Evolutionary conservation across 2,329 filamentous ascomycete species (phyloP), one percentile per base, ranked within the genome.

Genomic region (Penicillium occitanis): DNA sequence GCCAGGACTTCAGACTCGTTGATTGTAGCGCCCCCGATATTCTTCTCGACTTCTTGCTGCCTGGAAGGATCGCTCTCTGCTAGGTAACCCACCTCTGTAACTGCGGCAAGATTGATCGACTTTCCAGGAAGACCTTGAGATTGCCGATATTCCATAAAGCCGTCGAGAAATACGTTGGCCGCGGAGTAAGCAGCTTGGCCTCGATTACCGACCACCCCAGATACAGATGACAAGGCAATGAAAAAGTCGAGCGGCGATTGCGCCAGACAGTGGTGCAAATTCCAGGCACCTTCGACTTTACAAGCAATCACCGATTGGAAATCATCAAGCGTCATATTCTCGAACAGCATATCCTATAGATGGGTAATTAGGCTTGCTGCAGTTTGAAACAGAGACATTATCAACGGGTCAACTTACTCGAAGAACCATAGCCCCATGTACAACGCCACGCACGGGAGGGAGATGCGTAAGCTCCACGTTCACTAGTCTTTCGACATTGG

Each of bases 1-100:
- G 85, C 84, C 0, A 86, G 74, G 0, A 87, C 83, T 73, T 88
- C 85, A 6, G 80, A 79, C 70, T 84, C 85, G 69, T 58, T 50
- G 35, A 66, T 44, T 14, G 67, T 70, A 58, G 66, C 68, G 11
- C 62, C 63, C 11, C 70, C 71, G 17, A 73, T 71, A 62, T 74
- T 72, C 44, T 73, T 73, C 5, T 70, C 57, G 6, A 72, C 69
- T 59, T 73, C 72, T 58, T 72, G 65, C 13, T 66, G 70, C 5
- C 70, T 68, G 33, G 65, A 44, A 7, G 33, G 61, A 33, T 60
- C 48, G 13, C 60, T 63, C 6, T 60, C 33, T 13, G 65, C 65
- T n/a, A 66, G 17, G 53, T 66, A 66, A 5, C 65, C 65, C 3
- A 59, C 61, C 35, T 61, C 53, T 14, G 61, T 59, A 2, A 66